Conservation (phyloP, 2,329 filamentous ascomycete species). For the Nigrospora oryzae region DNA sequence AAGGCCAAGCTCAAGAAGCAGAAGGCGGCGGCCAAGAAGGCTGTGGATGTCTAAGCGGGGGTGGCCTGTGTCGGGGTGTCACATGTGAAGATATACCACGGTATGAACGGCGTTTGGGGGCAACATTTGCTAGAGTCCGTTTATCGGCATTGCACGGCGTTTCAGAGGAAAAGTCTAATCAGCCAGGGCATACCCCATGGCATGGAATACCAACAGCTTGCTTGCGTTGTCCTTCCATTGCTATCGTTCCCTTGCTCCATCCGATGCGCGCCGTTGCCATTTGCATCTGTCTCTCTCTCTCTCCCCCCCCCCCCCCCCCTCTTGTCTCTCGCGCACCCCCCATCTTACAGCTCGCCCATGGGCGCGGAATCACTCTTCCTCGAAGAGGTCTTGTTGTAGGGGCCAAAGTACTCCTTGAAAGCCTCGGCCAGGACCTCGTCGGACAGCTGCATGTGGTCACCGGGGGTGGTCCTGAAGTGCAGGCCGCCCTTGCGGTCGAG, state of each 20-base stretch:
- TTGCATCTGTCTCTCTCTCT: not conserved
- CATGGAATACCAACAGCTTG: conserved; percentile 1
- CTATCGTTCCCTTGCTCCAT: not conserved
- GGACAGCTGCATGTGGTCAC: conserved; percentile 75
- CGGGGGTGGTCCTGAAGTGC: conserved; percentile 63
- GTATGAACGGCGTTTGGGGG: conserved; percentile 2
- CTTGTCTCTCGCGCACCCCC: not conserved
- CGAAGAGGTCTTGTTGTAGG: conserved; percentile 29
- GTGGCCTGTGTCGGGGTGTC: conserved; percentile 4
- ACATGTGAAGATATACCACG: too few relatives aligned
- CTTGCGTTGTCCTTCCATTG: not conserved
- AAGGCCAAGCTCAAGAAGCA: conserved; percentile 51
- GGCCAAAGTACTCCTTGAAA: conserved; percentile 61
- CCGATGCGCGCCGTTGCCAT: not conserved
- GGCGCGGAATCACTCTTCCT: conserved; percentile 11
- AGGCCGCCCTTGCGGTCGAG: conserved; percentile 75
- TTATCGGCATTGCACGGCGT: conserved; percentile 6
- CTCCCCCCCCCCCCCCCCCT: not conserved
- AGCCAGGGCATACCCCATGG: not conserved
- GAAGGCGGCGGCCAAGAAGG: conserved; percentile 47
- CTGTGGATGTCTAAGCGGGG: conserved; percentile 30
- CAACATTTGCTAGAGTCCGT: not conserved
- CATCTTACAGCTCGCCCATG: conserved; percentile 27
- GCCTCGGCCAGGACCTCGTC: conserved; percentile 57
- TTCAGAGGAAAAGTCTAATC: conserved; percentile 1